These are phyloP conservation scores for Metarhizium anisopliae DNA, from an alignment of 2,329 filamentous ascomycete genomes.

Conservation along the genomic window DNA sequence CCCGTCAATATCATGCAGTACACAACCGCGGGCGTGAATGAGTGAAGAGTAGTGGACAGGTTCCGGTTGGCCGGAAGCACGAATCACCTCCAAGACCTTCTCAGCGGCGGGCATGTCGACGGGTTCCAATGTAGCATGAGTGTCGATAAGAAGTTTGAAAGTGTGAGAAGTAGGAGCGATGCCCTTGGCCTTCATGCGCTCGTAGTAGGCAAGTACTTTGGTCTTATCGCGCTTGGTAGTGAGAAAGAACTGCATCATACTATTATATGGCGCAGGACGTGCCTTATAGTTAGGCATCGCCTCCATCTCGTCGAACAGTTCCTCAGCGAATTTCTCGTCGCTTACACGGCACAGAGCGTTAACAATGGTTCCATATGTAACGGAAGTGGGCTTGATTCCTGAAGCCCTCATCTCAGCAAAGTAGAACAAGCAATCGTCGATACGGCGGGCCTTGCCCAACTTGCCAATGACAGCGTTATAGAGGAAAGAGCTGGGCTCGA, in stretches of 20 bases:
- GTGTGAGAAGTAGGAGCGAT: slow-evolving; percentile 93
- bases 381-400: slow-evolving; percentile 89
- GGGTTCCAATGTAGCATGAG: slow-evolving; percentile 87
- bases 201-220: slow-evolving; percentile 91
- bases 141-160: slow-evolving; percentile 94
- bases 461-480: slow-evolving; percentile 99
- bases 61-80: slow-evolving; percentile 68
- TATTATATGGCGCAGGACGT: slow-evolving; percentile 94
- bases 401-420: slow-evolving; percentile 94
- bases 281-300: slow-evolving; percentile 98
- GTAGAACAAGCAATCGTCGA: slow-evolving; percentile 96
- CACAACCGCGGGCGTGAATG: slow-evolving; percentile 92
- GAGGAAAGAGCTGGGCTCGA: slow-evolving; percentile 91
- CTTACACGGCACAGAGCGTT: slow-evolving; percentile 95
- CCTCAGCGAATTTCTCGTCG: slow-evolving; percentile 94
- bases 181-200: slow-evolving; percentile 80
- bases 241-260: slow-evolving; percentile 98
- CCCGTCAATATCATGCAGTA: slow-evolving; percentile 80
- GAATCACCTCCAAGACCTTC: slow-evolving; percentile 70
- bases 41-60: slow-evolving; percentile 93
- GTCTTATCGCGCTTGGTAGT: slow-evolving; percentile 92
- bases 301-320: slow-evolving; percentile 99
- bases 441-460: slow-evolving; percentile 92
- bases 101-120: slow-evolving; percentile 83
- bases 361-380: slow-evolving; percentile 96